Conservation (phyloP, 257 asterid genomes). For the Ballota nigra region DNA sequence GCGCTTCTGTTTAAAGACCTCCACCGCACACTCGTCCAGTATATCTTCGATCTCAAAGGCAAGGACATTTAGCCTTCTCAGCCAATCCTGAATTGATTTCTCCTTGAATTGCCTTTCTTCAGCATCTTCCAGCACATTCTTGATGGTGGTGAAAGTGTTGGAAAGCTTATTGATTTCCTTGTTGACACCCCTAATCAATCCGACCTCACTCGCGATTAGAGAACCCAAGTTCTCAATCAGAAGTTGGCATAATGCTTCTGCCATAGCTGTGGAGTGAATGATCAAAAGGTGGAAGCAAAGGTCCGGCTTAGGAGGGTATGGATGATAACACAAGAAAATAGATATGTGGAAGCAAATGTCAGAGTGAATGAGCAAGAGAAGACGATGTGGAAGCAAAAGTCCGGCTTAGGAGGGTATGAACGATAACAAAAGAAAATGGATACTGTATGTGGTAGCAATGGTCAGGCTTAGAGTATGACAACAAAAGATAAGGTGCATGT, state of each 20-base stretch:
- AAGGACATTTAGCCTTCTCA: constrained; percentile 13
- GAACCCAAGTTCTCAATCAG: constrained; percentile 7
- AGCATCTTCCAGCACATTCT: constrained; percentile 24
- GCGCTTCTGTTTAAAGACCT: background rate
- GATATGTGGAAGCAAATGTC: too few species aligned
- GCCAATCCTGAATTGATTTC: constrained; percentile 18
- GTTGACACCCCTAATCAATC: constrained; percentile 26
- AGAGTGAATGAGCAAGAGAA: too few species aligned
- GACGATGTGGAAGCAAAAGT: too few species aligned
- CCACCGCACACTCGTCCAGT: constrained; percentile 25
- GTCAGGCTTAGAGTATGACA: too few species aligned
- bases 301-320: too few species aligned
- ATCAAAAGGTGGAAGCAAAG: too few species aligned
- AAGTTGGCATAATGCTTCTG: constrained; percentile 16
- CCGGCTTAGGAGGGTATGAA: too few species aligned
- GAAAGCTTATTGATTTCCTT: constrained; percentile 25
- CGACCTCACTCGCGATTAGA: constrained; percentile 24
- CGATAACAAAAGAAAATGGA: too few species aligned
- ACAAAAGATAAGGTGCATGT: too few species aligned
- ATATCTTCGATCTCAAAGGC: constrained; percentile 30
- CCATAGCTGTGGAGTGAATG: too few species aligned
- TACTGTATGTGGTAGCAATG: too few species aligned
- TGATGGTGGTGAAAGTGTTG: constrained; percentile 24
- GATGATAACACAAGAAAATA: too few species aligned
- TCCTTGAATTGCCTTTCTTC: constrained; percentile 1